These are phyloP conservation scores for Singerocomus inundabilis DNA, from an alignment of 1,284 basidiomycete genomes.

Conservation along the genomic window DNA sequence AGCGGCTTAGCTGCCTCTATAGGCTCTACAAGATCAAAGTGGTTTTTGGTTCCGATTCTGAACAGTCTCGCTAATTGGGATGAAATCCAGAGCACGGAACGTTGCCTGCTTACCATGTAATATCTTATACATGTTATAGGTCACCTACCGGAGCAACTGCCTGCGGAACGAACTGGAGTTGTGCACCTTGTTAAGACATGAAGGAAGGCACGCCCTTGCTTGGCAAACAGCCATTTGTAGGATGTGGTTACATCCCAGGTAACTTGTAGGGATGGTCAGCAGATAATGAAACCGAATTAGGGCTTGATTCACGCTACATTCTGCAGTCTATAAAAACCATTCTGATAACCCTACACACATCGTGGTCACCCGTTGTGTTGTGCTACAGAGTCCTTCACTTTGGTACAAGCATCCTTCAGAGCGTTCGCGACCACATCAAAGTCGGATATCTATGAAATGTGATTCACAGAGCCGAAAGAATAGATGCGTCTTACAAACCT, in stretches of 20 bases:
- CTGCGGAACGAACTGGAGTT: neutral
- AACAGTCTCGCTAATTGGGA: neutral
- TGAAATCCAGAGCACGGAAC: neutral
- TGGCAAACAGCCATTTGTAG: neutral
- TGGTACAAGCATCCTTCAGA: slow-evolving; percentile 23
- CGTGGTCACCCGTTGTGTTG: slow-evolving; percentile 6
- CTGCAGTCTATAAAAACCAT: neutral
- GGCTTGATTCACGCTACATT: slow-evolving; percentile 1
- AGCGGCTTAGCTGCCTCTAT: no score
- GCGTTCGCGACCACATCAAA: slow-evolving; percentile 31
- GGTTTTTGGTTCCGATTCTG: neutral
- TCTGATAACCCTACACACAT: no score
- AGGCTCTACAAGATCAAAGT: neutral
- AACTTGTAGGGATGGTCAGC: neutral
- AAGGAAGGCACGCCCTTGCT: neutral
- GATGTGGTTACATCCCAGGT: no score
- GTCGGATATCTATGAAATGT: slow-evolving; percentile 29
- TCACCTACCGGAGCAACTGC: neutral
- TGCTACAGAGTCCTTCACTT: slow-evolving; percentile 14
- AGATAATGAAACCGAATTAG: neutral
- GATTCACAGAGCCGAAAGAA: neutral
- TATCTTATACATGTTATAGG: neutral
- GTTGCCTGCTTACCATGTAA: no score
- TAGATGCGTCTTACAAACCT: slow-evolving; percentile 44
- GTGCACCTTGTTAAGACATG: neutral